Percentiles rank a stretch among this genome's conserved stretches.
phyloP scores from a whole-genome alignment of 345 rosid genomes.

The Eutrema yunnanense region DNA sequence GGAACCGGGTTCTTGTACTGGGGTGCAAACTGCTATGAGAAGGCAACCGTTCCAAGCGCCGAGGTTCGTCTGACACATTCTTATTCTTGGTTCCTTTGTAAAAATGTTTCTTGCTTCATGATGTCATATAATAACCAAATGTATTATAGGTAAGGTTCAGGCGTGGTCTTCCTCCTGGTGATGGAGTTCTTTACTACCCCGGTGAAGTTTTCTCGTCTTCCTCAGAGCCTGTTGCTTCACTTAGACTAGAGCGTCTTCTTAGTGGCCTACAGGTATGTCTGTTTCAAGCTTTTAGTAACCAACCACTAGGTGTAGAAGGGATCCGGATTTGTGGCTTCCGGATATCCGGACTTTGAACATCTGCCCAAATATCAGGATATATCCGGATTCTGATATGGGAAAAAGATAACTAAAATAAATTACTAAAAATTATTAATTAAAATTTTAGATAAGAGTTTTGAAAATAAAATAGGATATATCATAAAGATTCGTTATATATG shows the following conservation, averaged over 20 bases:
- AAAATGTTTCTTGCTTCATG: neutral
- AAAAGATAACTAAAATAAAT: too few species aligned
- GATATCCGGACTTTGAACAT: too few species aligned
- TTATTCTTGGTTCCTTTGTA: neutral
- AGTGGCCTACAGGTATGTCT: slow-evolving; percentile 81
- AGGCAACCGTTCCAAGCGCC: slow-evolving; percentile 85
- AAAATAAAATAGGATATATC: too few species aligned
- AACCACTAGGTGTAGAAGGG: neutral
- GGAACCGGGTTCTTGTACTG: slow-evolving; percentile 93
- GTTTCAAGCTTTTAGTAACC: neutral
- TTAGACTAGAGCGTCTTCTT: slow-evolving; percentile 84
- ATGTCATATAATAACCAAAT: neutral
- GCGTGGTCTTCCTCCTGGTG: slow-evolving; percentile 93
- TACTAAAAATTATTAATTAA: too few species aligned
- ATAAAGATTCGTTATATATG: too few species aligned
- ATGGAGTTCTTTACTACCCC: slow-evolving; percentile 85
- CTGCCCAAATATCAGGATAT: too few species aligned
- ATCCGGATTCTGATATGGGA: too few species aligned
- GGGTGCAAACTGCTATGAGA: slow-evolving; percentile 98
- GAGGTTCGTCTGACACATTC: slow-evolving; percentile 47
- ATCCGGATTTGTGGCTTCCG: too few species aligned
- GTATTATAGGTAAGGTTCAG: slow-evolving; percentile 67
- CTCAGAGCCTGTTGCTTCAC: slow-evolving; percentile 74
- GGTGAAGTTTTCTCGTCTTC: slow-evolving; percentile 94
- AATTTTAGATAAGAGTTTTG: too few species aligned